Evolutionary conservation across 106 monocot species (phyloP).

Genomic region (Cymbidium sinense): DNA sequence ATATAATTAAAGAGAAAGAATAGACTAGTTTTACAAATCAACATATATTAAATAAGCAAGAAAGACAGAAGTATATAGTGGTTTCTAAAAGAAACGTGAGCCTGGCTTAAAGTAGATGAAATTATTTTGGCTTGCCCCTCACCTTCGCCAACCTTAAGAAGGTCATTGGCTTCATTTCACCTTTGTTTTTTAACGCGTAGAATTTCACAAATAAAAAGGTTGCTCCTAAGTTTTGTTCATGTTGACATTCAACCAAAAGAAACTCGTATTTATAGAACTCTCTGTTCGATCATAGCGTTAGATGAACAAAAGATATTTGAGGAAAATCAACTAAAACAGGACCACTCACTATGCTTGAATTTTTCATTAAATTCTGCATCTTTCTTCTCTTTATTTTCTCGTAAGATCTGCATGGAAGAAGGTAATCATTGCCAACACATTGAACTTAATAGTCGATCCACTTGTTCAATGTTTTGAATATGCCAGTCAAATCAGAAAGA

Average conservation of each 20-base stretch:
- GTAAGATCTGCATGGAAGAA: conserved; percentile 58
- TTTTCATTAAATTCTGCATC: conserved; percentile 97
- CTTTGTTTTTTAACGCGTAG: neutral
- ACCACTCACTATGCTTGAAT: conserved; percentile 89
- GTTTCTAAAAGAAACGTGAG: neutral
- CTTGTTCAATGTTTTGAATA: neutral
- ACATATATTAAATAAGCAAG: neutral
- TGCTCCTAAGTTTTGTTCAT: neutral
- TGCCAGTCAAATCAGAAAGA: neutral
- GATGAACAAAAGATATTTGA: neutral
- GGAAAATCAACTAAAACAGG: neutral
- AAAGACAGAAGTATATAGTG: neutral
- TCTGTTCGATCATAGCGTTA: neutral
- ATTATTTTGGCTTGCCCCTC: neutral
- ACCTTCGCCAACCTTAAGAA: neutral
- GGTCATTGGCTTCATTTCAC: neutral
- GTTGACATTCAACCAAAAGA: neutral
- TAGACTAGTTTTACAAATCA: neutral
- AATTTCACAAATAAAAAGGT: neutral
- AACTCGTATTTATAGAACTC: too few relatives aligned
- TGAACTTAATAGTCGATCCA: neutral
- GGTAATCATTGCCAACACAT: neutral
- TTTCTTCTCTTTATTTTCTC: conserved; percentile 89
- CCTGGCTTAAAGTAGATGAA: neutral
- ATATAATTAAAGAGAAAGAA: neutral